Percentiles rank a stretch among this genome's conserved stretches.
Conservation (phyloP, 306 rosid genomes). For the Adenanthera pavonina region DNA sequence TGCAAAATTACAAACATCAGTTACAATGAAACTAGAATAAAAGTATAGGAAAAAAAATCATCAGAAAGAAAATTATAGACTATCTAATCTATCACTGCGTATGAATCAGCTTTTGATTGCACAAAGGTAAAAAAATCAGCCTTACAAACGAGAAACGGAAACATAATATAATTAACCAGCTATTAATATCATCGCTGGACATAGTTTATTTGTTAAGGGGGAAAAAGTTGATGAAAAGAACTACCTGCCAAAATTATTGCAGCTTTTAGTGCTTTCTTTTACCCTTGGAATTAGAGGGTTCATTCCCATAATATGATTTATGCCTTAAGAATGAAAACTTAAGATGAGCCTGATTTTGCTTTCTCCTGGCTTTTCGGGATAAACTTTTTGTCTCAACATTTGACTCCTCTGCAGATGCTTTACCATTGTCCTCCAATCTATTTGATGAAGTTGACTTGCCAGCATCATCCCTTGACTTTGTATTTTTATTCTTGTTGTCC, state of each 20-base stretch:
- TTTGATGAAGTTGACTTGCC: slow-evolving; percentile 44
- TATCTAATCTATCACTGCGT: neutral
- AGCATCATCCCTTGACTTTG: slow-evolving; percentile 46
- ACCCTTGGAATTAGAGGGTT: slow-evolving; percentile 55
- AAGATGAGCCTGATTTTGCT: slow-evolving; percentile 37
- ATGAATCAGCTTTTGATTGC: neutral
- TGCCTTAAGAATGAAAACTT: slow-evolving; percentile 56
- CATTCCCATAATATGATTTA: slow-evolving; percentile 60
- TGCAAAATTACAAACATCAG: slow-evolving; percentile 27
- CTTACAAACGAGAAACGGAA: neutral
- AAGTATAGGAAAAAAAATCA: neutral
- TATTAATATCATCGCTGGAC: slow-evolving; percentile 10
- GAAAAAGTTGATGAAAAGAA: slow-evolving; percentile 3
- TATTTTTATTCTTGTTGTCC: slow-evolving; percentile 41
- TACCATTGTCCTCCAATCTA: slow-evolving; percentile 41
- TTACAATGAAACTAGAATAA: neutral
- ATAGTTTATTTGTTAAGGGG: neutral
- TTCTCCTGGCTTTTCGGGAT: slow-evolving; percentile 77
- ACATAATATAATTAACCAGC: slow-evolving; percentile 8
- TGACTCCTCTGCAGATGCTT: slow-evolving; percentile 43
- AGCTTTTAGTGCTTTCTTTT: slow-evolving; percentile 51
- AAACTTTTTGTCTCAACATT: slow-evolving; percentile 39
- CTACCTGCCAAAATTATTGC: slow-evolving; percentile 49
- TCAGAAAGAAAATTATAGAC: neutral
- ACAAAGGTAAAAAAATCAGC: neutral